These are phyloP conservation scores for Fusarium brevicatenulatum DNA, from an alignment of 2,329 filamentous ascomycete species.

Conservation along the genomic window DNA sequence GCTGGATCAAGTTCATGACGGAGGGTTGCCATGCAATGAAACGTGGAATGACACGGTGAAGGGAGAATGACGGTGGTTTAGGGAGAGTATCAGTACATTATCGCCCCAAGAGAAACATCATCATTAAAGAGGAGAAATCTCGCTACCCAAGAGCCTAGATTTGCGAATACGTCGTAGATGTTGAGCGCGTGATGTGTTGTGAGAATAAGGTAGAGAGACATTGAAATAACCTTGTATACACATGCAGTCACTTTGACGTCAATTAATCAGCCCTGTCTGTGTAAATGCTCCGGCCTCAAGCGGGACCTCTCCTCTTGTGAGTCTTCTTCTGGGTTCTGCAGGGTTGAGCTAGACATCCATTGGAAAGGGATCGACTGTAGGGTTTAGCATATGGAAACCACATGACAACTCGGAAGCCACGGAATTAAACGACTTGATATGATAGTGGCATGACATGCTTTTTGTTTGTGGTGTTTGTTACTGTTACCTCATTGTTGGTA, in stretches of 20 bases:
- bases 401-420: constrained; percentile 30
- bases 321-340: constrained; percentile 3
- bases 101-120: neutral
- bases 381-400: constrained; percentile 21
- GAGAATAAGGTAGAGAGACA: neutral
- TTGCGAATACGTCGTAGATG: neutral
- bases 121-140: neutral
- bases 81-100: neutral
- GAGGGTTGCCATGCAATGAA: constrained; percentile 22
- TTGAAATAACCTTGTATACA: constrained; percentile 9
- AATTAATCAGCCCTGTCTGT: constrained; percentile 2
- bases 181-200: neutral
- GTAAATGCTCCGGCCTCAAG: constrained; percentile 4
- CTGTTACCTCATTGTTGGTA: neutral
- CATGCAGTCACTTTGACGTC: constrained; percentile 41
- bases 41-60: constrained; percentile 25
- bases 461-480: neutral
- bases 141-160: neutral
- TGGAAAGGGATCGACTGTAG: constrained; percentile 22
- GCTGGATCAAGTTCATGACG: constrained; percentile 21
- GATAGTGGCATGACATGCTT: constrained; percentile 24
- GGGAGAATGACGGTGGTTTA: constrained; percentile 15
- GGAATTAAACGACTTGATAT: neutral
- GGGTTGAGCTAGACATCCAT: neutral
- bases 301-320: neutral